These are phyloP conservation scores for Exophiala sp. DNA, from an alignment of 2,329 filamentous ascomycete genomes.

Conservation along the genomic window DNA sequence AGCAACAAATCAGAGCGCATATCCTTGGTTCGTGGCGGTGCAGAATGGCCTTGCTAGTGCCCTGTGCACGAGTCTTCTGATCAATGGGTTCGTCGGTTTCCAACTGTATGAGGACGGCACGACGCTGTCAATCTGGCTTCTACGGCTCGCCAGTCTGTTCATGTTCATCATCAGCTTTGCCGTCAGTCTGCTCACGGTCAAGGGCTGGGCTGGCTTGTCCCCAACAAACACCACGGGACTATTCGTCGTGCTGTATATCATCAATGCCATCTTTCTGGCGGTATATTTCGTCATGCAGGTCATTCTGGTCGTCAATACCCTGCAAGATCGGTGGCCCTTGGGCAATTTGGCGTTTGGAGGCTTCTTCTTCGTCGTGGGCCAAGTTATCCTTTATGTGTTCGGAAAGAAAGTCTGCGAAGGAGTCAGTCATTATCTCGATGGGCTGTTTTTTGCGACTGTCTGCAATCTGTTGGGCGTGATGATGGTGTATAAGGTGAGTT, in stretches of 20 bases:
- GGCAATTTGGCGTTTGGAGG: constrained; percentile 87
- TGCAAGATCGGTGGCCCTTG: constrained; percentile 93
- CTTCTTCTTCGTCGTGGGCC: constrained; percentile 86
- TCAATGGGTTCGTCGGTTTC: constrained; percentile 98
- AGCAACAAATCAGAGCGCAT: constrained; percentile 67
- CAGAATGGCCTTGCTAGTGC: constrained; percentile 84
- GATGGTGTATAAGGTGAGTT: constrained; percentile 95
- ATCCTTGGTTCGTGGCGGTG: constrained; percentile 85
- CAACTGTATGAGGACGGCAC: constrained; percentile 98
- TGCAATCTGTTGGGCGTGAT: constrained; percentile 94
- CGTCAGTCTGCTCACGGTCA: constrained; percentile 88
- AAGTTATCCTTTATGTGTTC: constrained; percentile 89
- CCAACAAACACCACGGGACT: constrained; percentile 84
- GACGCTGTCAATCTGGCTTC: constrained; percentile 85
- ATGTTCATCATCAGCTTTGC: constrained; percentile 87
- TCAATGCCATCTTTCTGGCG: constrained; percentile 82
- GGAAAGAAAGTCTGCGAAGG: constrained; percentile 78
- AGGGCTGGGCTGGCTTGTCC: constrained; percentile 78
- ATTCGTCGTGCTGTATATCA: constrained; percentile 86
- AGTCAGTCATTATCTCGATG: constrained; percentile 88
- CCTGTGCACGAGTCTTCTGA: constrained; percentile 80
- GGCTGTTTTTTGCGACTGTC: constrained; percentile 87
- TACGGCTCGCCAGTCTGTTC: constrained; percentile 70
- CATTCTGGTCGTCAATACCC: constrained; percentile 79
- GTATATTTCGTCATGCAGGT: constrained; percentile 87